These are phyloP conservation scores for Nakaseomyces glabratus DNA, from an alignment of 1,139 yeast species.

Conservation along the genomic window DNA sequence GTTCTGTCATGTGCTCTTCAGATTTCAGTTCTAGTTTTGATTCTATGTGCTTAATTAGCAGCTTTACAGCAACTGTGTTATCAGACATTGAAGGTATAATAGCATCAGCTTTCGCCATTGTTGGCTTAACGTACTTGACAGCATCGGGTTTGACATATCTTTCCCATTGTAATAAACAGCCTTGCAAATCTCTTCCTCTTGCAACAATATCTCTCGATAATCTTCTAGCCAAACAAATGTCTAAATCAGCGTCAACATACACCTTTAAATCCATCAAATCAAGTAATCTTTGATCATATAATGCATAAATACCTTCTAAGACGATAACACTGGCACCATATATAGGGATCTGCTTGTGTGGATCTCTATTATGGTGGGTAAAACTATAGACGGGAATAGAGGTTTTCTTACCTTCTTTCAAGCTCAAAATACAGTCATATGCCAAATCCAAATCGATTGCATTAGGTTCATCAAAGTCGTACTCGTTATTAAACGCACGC, in stretches of 20 bases:
- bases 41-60: conserved; percentile 71
- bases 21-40: conserved; percentile 64
- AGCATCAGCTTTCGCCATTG: conserved; percentile 74
- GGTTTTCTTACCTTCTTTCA: conserved; percentile 56
- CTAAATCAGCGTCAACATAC: conserved; percentile 90
- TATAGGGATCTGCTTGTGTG: conserved; percentile 55
- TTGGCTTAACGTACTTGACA: conserved; percentile 63
- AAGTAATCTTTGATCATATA: conserved; percentile 60
- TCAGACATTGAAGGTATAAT: conserved; percentile 86
- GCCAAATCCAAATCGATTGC: conserved; percentile 73
- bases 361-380: conserved; percentile 59
- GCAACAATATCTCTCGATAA: conserved; percentile 76
- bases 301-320: conserved; percentile 82
- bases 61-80: conserved; percentile 66
- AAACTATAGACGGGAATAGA: conserved; percentile 85
- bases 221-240: conserved; percentile 82
- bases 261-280: conserved; percentile 78
- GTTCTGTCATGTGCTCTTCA: conserved; percentile 45
- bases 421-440: conserved; percentile 49
- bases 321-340: conserved; percentile 93
- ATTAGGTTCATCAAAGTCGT: conserved; percentile 80
- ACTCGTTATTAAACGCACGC: conserved; percentile 56
- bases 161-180: conserved; percentile 86
- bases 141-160: conserved; percentile 88
- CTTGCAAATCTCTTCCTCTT: conserved; percentile 74